Percentiles rank a stretch among this genome's conserved stretches.
Conservation (phyloP, 2,329 filamentous ascomycete species). For the Monilinia vaccinii-corymbosi region DNA sequence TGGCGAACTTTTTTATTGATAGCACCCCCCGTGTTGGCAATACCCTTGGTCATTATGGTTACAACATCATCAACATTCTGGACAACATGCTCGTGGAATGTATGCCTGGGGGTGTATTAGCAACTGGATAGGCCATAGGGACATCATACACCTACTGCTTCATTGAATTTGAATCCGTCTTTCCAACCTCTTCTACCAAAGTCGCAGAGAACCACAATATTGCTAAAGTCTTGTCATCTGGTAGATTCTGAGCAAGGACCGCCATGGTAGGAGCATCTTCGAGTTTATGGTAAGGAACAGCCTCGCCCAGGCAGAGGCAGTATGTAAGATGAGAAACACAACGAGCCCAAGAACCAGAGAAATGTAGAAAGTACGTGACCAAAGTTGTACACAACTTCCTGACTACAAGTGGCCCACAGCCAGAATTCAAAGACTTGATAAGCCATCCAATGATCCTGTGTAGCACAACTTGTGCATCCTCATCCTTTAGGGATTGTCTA, state of each 20-base stretch:
- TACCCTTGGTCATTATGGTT: slow-evolving; percentile 35
- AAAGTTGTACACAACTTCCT: slow-evolving; percentile 72
- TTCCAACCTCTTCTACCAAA: slow-evolving; percentile 58
- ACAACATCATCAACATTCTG: slow-evolving; percentile 43
- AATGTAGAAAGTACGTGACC: slow-evolving; percentile 66
- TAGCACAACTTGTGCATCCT: slow-evolving; percentile 50
- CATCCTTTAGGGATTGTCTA: slow-evolving; percentile 43
- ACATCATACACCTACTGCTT: slow-evolving; percentile 39
- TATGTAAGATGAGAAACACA: slow-evolving; percentile 56
- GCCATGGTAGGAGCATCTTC: slow-evolving; percentile 35
- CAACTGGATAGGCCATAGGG: slow-evolving; percentile 4
- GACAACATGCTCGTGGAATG: slow-evolving; percentile 42
- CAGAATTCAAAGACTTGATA: slow-evolving; percentile 42
- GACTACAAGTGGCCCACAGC: slow-evolving; percentile 50
- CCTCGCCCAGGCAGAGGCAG: slow-evolving; percentile 43
- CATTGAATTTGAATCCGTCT: slow-evolving; percentile 52
- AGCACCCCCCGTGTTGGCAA: slow-evolving; percentile 33
- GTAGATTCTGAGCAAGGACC: slow-evolving; percentile 38
- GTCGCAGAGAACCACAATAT: slow-evolving; percentile 56
- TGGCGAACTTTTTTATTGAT: slow-evolving; percentile 37
- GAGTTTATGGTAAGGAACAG: slow-evolving; percentile 40
- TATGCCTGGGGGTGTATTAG: slow-evolving; percentile 25
- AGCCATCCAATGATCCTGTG: slow-evolving; percentile 55
- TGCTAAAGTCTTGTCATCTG: slow-evolving; percentile 43
- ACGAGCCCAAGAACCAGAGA: slow-evolving; percentile 55